Percentiles rank a stretch among this genome's conserved stretches.
Conservation (phyloP, 768 basidiomycete species). For the Leccinellum rugosiceps region DNA sequence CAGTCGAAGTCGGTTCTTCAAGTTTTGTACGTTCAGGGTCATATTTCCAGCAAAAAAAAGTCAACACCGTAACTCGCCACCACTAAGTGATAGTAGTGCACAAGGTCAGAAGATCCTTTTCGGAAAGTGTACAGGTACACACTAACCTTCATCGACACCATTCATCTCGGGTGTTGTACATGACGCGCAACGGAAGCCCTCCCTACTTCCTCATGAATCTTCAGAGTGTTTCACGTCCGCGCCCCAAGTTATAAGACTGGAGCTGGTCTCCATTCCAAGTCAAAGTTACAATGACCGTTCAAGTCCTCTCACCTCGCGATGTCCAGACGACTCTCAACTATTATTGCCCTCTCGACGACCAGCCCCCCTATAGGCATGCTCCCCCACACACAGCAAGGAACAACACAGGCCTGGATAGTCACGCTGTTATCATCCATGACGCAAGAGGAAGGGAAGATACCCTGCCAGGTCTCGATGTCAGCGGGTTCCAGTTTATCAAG, state of each 20-base stretch:
- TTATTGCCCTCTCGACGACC: conserved; percentile 23
- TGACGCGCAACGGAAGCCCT: too few species aligned
- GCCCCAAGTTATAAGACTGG: conserved; percentile 16
- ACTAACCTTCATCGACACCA: too few species aligned
- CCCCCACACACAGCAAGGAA: conserved; percentile 24
- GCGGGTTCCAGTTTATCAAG: conserved; percentile 44
- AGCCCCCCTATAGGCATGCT: conserved; percentile 36
- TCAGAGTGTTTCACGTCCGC: too few species aligned
- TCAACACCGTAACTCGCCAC: too few species aligned
- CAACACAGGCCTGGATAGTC: conserved; percentile 30
- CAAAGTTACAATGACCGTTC: conserved; percentile 13
- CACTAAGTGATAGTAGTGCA: too few species aligned
- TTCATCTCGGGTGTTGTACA: too few species aligned
- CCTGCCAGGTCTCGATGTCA: conserved; percentile 35
- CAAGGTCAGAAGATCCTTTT: too few species aligned
- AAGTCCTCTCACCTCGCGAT: conserved; percentile 31
- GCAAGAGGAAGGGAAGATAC: conserved; percentile 30
- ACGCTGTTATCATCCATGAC: conserved; percentile 26
- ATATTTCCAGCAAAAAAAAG: too few species aligned
- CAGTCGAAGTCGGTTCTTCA: too few species aligned
- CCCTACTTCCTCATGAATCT: too few species aligned
- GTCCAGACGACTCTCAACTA: conserved; percentile 40
- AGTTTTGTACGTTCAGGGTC: too few species aligned
- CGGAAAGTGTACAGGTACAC: too few species aligned
- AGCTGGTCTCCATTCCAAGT: not conserved